Base-by-base conservation (phyloP, 2,329 filamentous ascomycete species). In the Biscogniauxia marginata region DNA sequence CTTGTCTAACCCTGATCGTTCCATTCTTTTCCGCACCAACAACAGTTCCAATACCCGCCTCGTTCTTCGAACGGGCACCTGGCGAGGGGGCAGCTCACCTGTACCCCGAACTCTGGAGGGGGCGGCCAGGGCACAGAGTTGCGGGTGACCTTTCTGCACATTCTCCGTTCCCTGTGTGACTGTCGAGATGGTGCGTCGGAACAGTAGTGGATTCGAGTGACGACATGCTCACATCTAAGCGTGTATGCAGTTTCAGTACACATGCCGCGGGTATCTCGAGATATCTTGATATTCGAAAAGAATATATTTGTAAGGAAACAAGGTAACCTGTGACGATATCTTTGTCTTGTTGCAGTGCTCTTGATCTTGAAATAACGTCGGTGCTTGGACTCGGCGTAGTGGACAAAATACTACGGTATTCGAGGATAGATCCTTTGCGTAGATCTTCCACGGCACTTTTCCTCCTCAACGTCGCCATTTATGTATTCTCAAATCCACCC, bases 1-100 rank as follows among this genome's bases (percentile, higher is more conserved):
- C 4, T 22, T 13, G 19, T 16, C 43, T 44, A 44, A 64, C 65
- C 80, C 22, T 71, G 69, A 46, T 73, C 73, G 63, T 83, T 83
- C 73, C 77, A 77, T n/a, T 72, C 71, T 63, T 82, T 81, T 23
- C 80, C 80, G 56, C 80, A 83, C 79, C 79, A 82, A 67, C 80
- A 83, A 68, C 80, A 83, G 67, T 80, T 80, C 80, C 80, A 83
- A 59, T 68, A 74, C 25, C 80, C 73, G 55, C 78, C 76, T 56
- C 77, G 75, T 49, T 70, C 69, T 68, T 81, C 78, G 61, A 79
- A 83, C 7, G 80, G 79, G 53, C 80, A 83, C 50, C 72, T 70
- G 7, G 74, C 61, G 54, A 81, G 66, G 46, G 78, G 77, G 60
- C 79, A 82, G 56, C 75, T 73, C 49, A 75, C 65, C 52, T 72